Base-by-base conservation (phyloP, 768 basidiomycete genomes). In the Leucosporidium scottii region DNA sequence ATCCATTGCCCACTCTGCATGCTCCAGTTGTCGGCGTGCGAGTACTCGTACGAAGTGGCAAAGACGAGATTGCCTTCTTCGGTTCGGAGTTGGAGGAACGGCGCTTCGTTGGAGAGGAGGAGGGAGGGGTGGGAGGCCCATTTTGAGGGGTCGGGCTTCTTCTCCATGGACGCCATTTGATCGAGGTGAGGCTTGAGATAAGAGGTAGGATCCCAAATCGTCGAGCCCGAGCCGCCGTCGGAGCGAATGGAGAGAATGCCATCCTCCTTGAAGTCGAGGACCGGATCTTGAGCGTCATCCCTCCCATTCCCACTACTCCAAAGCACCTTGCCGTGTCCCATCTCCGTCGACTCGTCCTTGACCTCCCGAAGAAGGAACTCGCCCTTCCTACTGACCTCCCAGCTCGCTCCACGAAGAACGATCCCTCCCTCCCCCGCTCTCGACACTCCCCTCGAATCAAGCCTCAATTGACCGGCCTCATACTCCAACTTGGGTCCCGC, bases 401-500 rank as follows among this genome's bases (percentile, higher is more conserved):
- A 73, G 49, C 60, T 48, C 21, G 48, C 66, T 1, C 60, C 68
- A 10, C 50, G 30, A 12, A 73, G 25, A 34, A 54, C 59, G 53
- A 67, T 13, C 1, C 66, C 68, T 8, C 68, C 68, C 31, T 73
- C 64, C 20, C 71, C 67, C 10, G 64, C 39, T 55, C 10, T 4
- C 64, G 48, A 15, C 61, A 60, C 31, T 59, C 20, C 70, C 63
- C 21, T 34, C 31, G 60, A 50, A 20, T 66, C 54, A n/a, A 72
- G 25, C 20, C 23, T 21, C 21, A 72, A 51, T 55, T 73, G 72
- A 3, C 68, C 70, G 6, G 58, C 65, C 63, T 71, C 70, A 59
- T 72, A 76, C 47, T 62, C 59, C n/a, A 73, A 20, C 44, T 65
- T 63, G n/a, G 66, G 62, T n/a, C 74, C 68, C 17, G 64, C 58